Conservation (phyloP, 2,329 filamentous ascomycete genomes). For the Ascochyta viciae-villosae region DNA sequence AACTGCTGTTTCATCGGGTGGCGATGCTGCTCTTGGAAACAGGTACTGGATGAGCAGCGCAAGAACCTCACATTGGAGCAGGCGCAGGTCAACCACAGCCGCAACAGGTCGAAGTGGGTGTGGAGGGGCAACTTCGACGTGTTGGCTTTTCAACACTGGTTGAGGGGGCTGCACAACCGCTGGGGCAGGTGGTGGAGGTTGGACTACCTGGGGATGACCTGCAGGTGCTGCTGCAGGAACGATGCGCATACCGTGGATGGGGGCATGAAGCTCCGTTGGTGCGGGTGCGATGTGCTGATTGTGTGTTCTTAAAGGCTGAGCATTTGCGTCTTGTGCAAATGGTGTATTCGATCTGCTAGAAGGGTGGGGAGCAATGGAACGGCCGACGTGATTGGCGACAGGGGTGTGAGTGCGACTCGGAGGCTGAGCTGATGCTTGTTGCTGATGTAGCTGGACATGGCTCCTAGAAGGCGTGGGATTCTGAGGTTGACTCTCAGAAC, state of each 20-base stretch:
- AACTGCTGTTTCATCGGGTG: slow-evolving; percentile 34
- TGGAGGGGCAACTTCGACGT: slow-evolving; percentile 20
- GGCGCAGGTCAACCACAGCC: slow-evolving; percentile 26
- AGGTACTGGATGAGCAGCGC: slow-evolving; percentile 41
- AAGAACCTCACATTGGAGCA: slow-evolving; percentile 44
- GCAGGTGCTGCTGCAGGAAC: slow-evolving; percentile 18
- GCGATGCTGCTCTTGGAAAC: slow-evolving; percentile 32
- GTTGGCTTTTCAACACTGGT: slow-evolving; percentile 37
- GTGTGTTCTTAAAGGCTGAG: slow-evolving; percentile 23
- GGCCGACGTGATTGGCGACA: slow-evolving; percentile 24
- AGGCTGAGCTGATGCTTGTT: slow-evolving; percentile 26
- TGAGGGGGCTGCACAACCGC: slow-evolving; percentile 22
- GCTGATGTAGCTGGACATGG: slow-evolving; percentile 23
- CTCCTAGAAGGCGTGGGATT: slow-evolving; percentile 24
- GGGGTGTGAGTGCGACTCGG: slow-evolving; percentile 37
- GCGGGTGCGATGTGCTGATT: slow-evolving; percentile 22
- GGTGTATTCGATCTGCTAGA: slow-evolving; percentile 41
- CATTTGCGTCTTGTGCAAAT: slow-evolving; percentile 30
- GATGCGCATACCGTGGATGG: slow-evolving; percentile 27
- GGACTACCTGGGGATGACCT: slow-evolving; percentile 14
- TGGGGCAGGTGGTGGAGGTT: slow-evolving; percentile 10
- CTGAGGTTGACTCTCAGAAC: slow-evolving; percentile 17
- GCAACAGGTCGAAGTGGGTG: slow-evolving; percentile 16
- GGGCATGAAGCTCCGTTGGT: slow-evolving; percentile 5
- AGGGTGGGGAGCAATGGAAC: slow-evolving; percentile 35